phyloP scores from a whole-genome alignment of 805 yeast species.

The Priceomyces carsonii region DNA sequence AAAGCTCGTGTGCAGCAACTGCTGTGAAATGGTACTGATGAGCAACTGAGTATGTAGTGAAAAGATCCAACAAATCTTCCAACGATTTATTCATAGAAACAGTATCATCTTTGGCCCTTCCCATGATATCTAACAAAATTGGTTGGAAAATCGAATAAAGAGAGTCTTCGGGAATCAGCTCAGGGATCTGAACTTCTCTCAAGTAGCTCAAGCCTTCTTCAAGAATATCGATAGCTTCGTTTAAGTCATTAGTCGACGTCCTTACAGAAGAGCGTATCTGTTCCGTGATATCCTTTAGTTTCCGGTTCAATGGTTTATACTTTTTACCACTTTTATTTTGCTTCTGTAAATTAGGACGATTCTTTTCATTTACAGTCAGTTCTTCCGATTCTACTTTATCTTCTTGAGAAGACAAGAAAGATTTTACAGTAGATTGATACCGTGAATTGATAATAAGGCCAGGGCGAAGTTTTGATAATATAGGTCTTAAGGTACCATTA shows the following conservation, averaged over 20 bases:
- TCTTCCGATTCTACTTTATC: no score
- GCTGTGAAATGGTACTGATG: constrained; percentile 31
- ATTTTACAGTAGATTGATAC: no score
- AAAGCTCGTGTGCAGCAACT: constrained; percentile 19
- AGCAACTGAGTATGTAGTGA: constrained; percentile 30
- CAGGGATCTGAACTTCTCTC: constrained; percentile 36
- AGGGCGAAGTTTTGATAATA: no score
- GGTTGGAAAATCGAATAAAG: constrained; percentile 29
- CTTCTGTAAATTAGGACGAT: no score
- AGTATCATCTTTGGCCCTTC: constrained; percentile 16
- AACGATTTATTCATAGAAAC: constrained; percentile 11
- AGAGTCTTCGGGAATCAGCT: constrained; percentile 26
- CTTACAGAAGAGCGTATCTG: constrained; percentile 30
- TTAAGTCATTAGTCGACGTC: constrained; percentile 16
- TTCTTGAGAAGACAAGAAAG: no score
- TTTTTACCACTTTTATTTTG: constrained; percentile 4
- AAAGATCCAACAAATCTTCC: constrained; percentile 27
- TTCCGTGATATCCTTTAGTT: constrained; percentile 32
- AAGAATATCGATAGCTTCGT: constrained; percentile 36
- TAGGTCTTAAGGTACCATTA: no score
- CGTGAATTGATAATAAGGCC: no score
- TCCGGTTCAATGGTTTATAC: constrained; percentile 20
- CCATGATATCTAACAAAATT: constrained; percentile 21
- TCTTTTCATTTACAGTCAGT: no score
- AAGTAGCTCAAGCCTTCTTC: constrained; percentile 43